phyloP scores from a whole-genome alignment of 805 yeast species.

The Metschnikowia sp. region DNA sequence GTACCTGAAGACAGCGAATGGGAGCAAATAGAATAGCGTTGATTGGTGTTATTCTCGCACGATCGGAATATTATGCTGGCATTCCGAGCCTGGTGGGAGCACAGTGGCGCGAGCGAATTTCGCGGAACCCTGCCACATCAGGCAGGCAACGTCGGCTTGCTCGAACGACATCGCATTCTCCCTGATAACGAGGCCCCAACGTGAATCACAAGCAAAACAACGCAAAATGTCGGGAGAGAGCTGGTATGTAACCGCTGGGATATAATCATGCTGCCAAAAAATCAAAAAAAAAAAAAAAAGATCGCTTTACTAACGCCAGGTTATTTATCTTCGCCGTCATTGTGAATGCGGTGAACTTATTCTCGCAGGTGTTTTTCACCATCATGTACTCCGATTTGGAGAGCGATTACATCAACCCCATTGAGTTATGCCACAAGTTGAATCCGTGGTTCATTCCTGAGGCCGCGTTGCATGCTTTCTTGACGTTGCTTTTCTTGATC shows the following conservation, averaged over 20 bases:
- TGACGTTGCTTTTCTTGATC: constrained; percentile 67
- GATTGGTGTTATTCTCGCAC: too few species aligned
- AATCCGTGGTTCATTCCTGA: constrained; percentile 89
- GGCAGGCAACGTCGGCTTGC: constrained; percentile 8
- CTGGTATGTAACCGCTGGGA: constrained; percentile 20
- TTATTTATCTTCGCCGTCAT: constrained; percentile 75
- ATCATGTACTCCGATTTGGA: constrained; percentile 94
- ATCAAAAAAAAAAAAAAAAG: neutral
- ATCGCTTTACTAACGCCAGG: constrained; percentile 28
- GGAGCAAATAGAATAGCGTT: constrained; percentile 2
- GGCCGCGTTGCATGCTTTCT: constrained; percentile 73
- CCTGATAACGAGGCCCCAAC: constrained; percentile 4
- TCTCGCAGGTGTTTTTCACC: constrained; percentile 91
- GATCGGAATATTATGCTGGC: too few species aligned
- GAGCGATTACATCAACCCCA: constrained; percentile 95
- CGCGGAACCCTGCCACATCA: constrained; percentile 4
- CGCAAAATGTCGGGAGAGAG: constrained; percentile 26
- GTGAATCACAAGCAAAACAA: neutral
- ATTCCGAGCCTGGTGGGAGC: neutral
- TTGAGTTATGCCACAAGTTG: constrained; percentile 89
- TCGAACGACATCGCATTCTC: constrained; percentile 2
- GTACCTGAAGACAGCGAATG: neutral
- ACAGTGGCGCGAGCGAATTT: neutral
- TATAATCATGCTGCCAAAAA: too few species aligned
- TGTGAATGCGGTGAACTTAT: constrained; percentile 81